These are phyloP conservation scores for Trichocomaceae sp. DNA, from an alignment of 2,329 filamentous ascomycete species.

Conservation along the genomic window DNA sequence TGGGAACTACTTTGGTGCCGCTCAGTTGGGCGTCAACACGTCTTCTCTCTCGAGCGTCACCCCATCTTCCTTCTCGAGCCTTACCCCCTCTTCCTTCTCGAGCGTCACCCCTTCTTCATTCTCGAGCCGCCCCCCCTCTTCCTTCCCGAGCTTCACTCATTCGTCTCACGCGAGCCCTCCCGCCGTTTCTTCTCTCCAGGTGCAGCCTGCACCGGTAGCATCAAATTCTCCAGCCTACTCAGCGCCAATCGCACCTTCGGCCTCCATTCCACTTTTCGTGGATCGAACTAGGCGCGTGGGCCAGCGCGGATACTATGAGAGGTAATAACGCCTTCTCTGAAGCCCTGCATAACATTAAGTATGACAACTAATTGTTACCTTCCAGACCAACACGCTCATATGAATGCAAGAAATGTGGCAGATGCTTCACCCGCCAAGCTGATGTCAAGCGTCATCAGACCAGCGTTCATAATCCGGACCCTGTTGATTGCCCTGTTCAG, in stretches of 20 bases:
- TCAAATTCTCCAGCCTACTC: neutral
- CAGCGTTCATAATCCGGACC: constrained; percentile 41
- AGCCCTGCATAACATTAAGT: neutral
- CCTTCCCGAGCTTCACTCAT: neutral
- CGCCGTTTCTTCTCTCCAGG: neutral
- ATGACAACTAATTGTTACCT: neutral
- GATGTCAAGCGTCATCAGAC: constrained; percentile 46
- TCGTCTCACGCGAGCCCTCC: constrained; percentile 1
- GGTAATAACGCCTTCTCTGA: neutral
- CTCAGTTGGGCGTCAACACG: no score
- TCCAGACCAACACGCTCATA: constrained; percentile 27
- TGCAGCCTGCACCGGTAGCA: neutral
- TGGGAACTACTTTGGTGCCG: no score
- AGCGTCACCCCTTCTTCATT: neutral
- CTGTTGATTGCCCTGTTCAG: constrained; percentile 39
- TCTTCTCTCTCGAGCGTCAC: no score
- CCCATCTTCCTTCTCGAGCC: no score
- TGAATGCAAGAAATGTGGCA: constrained; percentile 28
- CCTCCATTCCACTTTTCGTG: neutral
- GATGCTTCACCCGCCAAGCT: constrained; percentile 41
- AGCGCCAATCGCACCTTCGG: no score
- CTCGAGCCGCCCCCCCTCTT: no score
- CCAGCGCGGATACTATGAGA: neutral
- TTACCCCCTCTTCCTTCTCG: neutral
- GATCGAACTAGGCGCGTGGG: neutral